These are phyloP conservation scores for Artemisia tridentata DNA, from an alignment of 129 eudicot genomes.

Conservation along the genomic window DNA sequence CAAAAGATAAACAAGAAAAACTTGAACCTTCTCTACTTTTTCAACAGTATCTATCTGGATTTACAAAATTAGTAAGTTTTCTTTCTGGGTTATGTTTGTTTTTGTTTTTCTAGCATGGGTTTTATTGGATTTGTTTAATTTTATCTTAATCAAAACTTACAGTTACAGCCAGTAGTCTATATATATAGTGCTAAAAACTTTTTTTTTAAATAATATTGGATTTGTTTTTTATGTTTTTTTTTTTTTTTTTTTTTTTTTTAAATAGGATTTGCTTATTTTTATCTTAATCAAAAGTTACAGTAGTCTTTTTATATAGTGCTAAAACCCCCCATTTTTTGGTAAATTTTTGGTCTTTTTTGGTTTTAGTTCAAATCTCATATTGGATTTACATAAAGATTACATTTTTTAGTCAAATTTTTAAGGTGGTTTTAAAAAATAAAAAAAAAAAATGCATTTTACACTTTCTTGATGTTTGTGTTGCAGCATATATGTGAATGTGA, in stretches of 20 bases:
- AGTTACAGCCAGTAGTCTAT: too few species aligned
- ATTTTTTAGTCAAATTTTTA: too few species aligned
- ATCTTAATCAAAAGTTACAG: constrained; percentile 11
- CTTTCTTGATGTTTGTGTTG: constrained; percentile 2
- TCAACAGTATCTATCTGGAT: constrained; percentile 22
- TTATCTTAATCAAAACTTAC: constrained; percentile 8
- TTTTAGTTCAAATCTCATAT: constrained; percentile 4
- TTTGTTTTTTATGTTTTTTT: too few species aligned
- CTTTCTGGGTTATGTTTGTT: constrained; percentile 20
- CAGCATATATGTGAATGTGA: not conserved
- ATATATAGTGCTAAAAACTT: too few species aligned
- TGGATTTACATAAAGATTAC: constrained; percentile 10
- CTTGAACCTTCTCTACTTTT: constrained; percentile 10
- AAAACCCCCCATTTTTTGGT: constrained; percentile 12
- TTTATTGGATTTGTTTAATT: constrained; percentile 5
- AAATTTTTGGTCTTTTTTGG: constrained; percentile 11
- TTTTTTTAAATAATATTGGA: too few species aligned
- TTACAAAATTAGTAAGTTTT: constrained; percentile 29
- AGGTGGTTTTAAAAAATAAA: too few species aligned
- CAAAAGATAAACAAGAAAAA: constrained; percentile 24
- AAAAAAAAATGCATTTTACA: not conserved
- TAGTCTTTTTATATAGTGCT: not conserved
- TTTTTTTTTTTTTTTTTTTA: too few species aligned
- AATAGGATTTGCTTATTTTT: constrained; percentile 3
- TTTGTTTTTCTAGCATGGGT: constrained; percentile 28